phyloP scores from a whole-genome alignment of 208 protist genomes.

The Leishmania arabica region DNA sequence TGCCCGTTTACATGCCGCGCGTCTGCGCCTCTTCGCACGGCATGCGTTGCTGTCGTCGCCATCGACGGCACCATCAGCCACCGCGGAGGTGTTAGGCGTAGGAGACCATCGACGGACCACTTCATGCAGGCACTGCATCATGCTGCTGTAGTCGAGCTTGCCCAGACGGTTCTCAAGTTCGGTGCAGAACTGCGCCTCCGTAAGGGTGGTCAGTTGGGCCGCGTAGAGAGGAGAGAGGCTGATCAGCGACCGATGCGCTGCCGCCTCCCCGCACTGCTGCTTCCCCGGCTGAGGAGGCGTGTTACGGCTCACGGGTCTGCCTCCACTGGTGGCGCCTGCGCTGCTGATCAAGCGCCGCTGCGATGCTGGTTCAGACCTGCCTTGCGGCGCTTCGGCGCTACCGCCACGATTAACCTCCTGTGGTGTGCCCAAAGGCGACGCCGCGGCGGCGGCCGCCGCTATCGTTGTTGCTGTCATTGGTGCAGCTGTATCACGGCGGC shows the following conservation, averaged over 20 bases:
- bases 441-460: not conserved
- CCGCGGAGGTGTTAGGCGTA: not conserved
- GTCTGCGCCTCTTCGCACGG: not conserved
- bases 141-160: conserved; percentile 36
- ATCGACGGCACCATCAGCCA: not conserved
- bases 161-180: conserved; percentile 37
- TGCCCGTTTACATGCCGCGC: not conserved
- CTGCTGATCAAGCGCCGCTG: not conserved
- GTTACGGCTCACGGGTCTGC: not conserved
- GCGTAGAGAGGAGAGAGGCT: conserved; percentile 37
- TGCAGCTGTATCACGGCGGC: not conserved
- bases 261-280: not conserved
- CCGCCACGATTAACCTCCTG: not conserved
- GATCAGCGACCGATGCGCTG: not conserved
- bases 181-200: conserved; percentile 27
- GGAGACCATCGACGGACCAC: conserved; percentile 17
- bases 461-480: not conserved
- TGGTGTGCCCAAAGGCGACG: not conserved
- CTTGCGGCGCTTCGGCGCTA: not conserved
- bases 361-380: not conserved
- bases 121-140: conserved; percentile 61
- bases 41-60: not conserved
- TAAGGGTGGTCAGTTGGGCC: conserved; percentile 22
- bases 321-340: not conserved
- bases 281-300: not conserved